Conservation (phyloP, 75 land plant genomes). For the Picea glauca region DNA sequence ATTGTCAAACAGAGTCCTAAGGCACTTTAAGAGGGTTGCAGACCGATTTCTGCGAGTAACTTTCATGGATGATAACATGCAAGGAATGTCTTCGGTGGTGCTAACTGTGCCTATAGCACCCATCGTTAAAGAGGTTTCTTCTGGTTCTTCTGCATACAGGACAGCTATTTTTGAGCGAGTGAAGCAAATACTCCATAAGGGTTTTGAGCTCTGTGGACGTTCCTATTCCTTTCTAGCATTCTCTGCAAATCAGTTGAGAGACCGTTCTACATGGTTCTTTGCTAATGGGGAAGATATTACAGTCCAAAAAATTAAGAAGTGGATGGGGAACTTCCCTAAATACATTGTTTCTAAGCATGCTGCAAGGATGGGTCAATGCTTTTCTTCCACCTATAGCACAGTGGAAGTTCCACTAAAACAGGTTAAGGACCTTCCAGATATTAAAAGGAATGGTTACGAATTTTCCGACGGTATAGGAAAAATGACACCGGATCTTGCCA, state of each 20-base stretch:
- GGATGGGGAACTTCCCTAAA: slow-evolving; percentile 83
- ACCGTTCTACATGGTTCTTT: slow-evolving; percentile 91
- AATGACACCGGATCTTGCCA: slow-evolving; percentile 71
- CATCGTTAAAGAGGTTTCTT: slow-evolving; percentile 41
- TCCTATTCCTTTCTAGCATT: slow-evolving; percentile 79
- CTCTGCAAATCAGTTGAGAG: slow-evolving; percentile 82
- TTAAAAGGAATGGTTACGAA: slow-evolving; percentile 47
- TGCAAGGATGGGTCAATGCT: slow-evolving; percentile 96
- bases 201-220: slow-evolving; percentile 62
- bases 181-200: slow-evolving; percentile 28
- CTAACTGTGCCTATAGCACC: slow-evolving; percentile 46
- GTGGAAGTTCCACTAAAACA: slow-evolving; percentile 45
- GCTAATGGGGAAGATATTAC: slow-evolving; percentile 37
- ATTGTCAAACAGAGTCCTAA: slow-evolving; percentile 78
- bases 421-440: slow-evolving; percentile 40
- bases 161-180: slow-evolving; percentile 47
- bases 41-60: slow-evolving; percentile 78
- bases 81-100: slow-evolving; percentile 27
- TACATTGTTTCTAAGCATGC: slow-evolving; percentile 85
- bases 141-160: slow-evolving; percentile 20
- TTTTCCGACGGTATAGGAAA: slow-evolving; percentile 92
- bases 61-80: slow-evolving; percentile 72
- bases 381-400: slow-evolving; percentile 81
- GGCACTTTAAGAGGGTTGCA: slow-evolving; percentile 45
- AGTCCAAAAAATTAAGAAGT: slow-evolving; percentile 31